Evolutionary conservation across 2,329 filamentous ascomycete species (phyloP).

Genomic region (Pochonia chlamydosporia): DNA sequence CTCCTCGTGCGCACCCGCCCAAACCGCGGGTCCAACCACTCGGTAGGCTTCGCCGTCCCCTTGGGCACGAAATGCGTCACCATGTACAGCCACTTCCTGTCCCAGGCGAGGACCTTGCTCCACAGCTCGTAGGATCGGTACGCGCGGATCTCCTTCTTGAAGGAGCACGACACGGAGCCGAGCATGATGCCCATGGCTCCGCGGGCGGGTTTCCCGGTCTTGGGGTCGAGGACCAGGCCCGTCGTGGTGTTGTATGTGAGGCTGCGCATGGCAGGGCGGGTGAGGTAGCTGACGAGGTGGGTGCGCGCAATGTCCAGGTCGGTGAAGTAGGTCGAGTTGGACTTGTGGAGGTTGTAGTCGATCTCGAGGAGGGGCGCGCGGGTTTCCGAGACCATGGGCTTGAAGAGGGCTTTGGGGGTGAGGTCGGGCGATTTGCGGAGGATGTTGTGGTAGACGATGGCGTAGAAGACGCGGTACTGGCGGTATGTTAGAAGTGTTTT

Average conservation of each 20-base stretch:
- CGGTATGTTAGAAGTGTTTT: slow-evolving; percentile 3
- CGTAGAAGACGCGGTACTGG: slow-evolving; percentile 53
- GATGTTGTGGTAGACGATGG: slow-evolving; percentile 49
- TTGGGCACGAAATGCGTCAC: slow-evolving; percentile 67
- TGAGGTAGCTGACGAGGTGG: slow-evolving; percentile 67
- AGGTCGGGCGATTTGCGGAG: slow-evolving; percentile 42
- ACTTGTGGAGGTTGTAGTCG: slow-evolving; percentile 83
- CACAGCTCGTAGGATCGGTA: slow-evolving; percentile 69
- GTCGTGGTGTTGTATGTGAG: slow-evolving; percentile 10
- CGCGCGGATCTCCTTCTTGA: slow-evolving; percentile 67
- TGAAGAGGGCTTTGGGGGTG: slow-evolving; percentile 63
- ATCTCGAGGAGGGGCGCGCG: slow-evolving; percentile 69
- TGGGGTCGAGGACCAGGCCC: slow-evolving; percentile 42
- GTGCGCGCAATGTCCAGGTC: slow-evolving; percentile 81
- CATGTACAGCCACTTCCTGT: slow-evolving; percentile 76
- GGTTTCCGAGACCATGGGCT: slow-evolving; percentile 60
- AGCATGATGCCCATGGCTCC: slow-evolving; percentile 59
- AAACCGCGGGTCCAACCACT: slow-evolving; percentile 44
- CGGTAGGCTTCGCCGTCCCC: slow-evolving; percentile 49
- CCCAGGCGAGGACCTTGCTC: slow-evolving; percentile 66
- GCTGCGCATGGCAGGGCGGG: slow-evolving; percentile 36
- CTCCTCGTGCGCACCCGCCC: slow-evolving; percentile 36
- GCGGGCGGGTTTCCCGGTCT: slow-evolving; percentile 41
- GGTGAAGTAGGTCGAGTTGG: slow-evolving; percentile 79
- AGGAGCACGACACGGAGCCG: slow-evolving; percentile 67